Percentiles rank a stretch among this genome's conserved stretches.
Evolutionary conservation across 1,284 basidiomycete species (phyloP).

Genomic region (Sphaerobolus stellatus): DNA sequence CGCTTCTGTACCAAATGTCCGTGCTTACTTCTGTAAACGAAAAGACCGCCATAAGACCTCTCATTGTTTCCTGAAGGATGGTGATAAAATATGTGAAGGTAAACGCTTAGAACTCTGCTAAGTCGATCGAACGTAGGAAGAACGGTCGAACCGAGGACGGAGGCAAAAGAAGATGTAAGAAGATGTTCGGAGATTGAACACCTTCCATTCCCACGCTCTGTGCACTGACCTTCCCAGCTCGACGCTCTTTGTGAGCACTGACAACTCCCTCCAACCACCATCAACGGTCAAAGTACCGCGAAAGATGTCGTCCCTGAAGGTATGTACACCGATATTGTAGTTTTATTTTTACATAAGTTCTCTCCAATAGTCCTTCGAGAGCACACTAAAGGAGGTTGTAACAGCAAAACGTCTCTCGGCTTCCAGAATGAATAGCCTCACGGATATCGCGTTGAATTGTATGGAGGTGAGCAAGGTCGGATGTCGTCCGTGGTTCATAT

Average conservation of each 20-base stretch:
- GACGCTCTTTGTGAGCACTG: too few relatives aligned
- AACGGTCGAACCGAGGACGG: too few relatives aligned
- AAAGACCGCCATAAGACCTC: too few relatives aligned
- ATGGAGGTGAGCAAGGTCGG: constrained; percentile 58
- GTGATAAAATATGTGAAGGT: too few relatives aligned
- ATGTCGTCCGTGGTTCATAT: not conserved
- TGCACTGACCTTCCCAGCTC: not conserved
- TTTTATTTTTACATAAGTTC: not conserved
- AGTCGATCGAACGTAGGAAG: too few relatives aligned
- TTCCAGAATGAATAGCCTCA: constrained; percentile 76
- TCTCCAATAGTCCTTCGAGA: constrained; percentile 66
- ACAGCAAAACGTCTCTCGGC: constrained; percentile 78
- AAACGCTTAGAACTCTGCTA: too few relatives aligned
- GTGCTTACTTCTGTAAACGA: too few relatives aligned
- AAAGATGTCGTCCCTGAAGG: not conserved
- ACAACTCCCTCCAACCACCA: not conserved
- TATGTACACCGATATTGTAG: not conserved
- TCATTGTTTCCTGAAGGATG: too few relatives aligned
- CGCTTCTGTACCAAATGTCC: too few relatives aligned
- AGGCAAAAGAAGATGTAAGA: too few relatives aligned
- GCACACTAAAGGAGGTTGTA: constrained; percentile 75
- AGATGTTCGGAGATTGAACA: not conserved
- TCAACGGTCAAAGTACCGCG: not conserved
- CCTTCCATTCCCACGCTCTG: not conserved
- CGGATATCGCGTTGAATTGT: constrained; percentile 67